Base-by-base conservation (phyloP, 352 stramenopile species). In the Phytophthora meadii region DNA sequence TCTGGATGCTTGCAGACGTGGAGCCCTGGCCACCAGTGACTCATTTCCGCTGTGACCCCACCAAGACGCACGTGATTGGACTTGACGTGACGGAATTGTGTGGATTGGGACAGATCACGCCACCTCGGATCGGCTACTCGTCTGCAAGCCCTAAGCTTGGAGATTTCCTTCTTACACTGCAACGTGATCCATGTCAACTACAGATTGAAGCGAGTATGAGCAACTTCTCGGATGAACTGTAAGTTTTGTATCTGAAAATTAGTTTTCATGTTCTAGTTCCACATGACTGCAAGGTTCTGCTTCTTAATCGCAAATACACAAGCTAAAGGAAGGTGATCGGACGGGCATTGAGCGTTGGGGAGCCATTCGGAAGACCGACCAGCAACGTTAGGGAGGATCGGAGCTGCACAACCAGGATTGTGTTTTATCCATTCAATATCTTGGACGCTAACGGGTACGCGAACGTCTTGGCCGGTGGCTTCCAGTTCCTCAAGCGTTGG, bases 241-340 rank as follows among this genome's bases (percentile, higher is more conserved):
- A 77, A 61, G 4, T 22, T 37, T 6, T 40, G 41, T 53, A 68
- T 40, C 5, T 17, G 9, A 51, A 36, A 37, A 15, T 30, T 56
- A 34, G 14, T 6, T 46, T 19, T 28, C 17, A 34, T 17, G 30
- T 15, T 37, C 19, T 70, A 91, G 55, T 88, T 88, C 82, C 82
- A 91, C 30, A 42, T 44, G 8, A 81, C 69, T 0, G 82, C 66
- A 8, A 88, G 36, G 44, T 80, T 78, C 36, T 88, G 68, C 40
- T 67, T 67, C 32, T 55, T 52, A 37, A 90, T 65, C 1, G 79
- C 79, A 45, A 96, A 82, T n/a, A 90, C 80, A 4, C 76, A 89
- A 17, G 79, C 74, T 11, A 96, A 58, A 27, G 87, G 77, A 11
- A 95, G 66, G 61, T 96, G 89, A 59, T 96, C 87, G 7, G 89